Conservation (phyloP, 1,284 basidiomycete species). For the Golubevia pallescens region DNA sequence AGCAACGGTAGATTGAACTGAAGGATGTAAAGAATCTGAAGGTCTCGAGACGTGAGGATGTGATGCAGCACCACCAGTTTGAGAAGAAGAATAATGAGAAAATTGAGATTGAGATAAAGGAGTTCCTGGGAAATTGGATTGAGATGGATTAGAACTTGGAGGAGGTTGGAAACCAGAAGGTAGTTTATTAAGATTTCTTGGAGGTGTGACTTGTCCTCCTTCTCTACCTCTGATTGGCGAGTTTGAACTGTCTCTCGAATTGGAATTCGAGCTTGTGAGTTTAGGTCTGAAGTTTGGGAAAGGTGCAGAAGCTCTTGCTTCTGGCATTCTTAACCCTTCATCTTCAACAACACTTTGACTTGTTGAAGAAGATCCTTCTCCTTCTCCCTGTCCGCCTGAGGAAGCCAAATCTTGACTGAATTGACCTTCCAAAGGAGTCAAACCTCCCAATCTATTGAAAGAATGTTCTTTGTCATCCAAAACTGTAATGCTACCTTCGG, state of each 20-base stretch:
- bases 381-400: neutral
- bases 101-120: neutral
- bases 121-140: neutral
- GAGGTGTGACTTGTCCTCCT: no score
- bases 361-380: neutral
- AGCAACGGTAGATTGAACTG: conserved; percentile 32
- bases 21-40: neutral
- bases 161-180: no score
- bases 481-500: conserved; percentile 4
- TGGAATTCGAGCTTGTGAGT: no score
- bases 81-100: neutral
- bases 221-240: no score
- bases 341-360: neutral
- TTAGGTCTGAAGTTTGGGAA: conserved; percentile 43
- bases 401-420: neutral
- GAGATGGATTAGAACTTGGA: neutral
- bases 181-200: no score
- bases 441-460: neutral
- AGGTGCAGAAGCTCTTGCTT: conserved; percentile 39
- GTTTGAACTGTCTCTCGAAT: no score
- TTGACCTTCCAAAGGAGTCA: neutral
- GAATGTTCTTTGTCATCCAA: neutral
- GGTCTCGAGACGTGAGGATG: neutral
- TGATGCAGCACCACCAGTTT: neutral
- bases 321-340: conserved; percentile 32